Evolutionary conservation across 1,139 yeast species (phyloP).

Genomic region (Magnusiomyces ingens): DNA sequence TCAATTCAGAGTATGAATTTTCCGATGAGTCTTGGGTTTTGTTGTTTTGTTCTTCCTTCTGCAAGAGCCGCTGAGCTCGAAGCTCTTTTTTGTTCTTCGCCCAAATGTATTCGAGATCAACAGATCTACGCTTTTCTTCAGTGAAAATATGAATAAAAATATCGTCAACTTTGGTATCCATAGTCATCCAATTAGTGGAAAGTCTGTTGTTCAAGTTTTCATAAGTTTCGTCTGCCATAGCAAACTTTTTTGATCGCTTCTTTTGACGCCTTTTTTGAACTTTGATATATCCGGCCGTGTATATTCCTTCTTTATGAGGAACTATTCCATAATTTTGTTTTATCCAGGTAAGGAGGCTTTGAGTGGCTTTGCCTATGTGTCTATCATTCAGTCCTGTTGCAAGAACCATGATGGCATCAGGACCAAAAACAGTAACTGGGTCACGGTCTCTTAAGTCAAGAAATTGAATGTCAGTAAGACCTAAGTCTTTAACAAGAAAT

Average conservation of each 20-base stretch:
- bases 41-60: slow-evolving; percentile 3
- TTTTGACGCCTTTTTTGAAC: slow-evolving; percentile 57
- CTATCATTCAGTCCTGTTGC: slow-evolving; percentile 74
- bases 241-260: slow-evolving; percentile 45
- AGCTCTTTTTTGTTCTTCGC: slow-evolving; percentile 33
- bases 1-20: neutral
- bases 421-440: slow-evolving; percentile 40
- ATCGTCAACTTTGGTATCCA: slow-evolving; percentile 58
- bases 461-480: slow-evolving; percentile 53
- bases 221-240: slow-evolving; percentile 19
- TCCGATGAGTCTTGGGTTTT: neutral
- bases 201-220: slow-evolving; percentile 25
- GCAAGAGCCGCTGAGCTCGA: slow-evolving; percentile 18
- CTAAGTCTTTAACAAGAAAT: slow-evolving; percentile 52
- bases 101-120: slow-evolving; percentile 69
- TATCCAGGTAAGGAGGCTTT: slow-evolving; percentile 45
- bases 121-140: slow-evolving; percentile 53
- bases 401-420: slow-evolving; percentile 46
- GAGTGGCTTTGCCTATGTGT: slow-evolving; percentile 68
- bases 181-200: slow-evolving; percentile 72
- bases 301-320: slow-evolving; percentile 66
- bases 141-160: slow-evolving; percentile 70
- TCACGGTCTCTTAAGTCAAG: slow-evolving; percentile 51
- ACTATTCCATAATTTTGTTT: slow-evolving; percentile 39
- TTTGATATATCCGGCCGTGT: slow-evolving; percentile 52